Percentiles rank a stretch among this genome's conserved stretches.
Conservation (phyloP, 805 yeast species). For the Saccharomycopsis oosterbeekiorum region DNA sequence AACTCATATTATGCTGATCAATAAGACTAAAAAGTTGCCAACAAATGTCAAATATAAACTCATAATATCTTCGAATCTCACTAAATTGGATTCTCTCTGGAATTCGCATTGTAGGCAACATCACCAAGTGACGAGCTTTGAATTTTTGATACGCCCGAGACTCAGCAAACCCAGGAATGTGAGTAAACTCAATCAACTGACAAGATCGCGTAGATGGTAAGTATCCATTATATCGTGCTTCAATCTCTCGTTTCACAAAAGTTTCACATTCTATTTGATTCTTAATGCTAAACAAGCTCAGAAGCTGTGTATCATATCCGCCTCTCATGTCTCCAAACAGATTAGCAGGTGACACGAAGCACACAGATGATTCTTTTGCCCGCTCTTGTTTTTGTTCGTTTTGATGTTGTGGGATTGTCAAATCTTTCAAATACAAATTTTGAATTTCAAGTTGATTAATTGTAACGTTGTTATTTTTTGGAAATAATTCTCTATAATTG, state of each 20-base stretch:
- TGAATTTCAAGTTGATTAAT: background rate
- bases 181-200: slow-evolving; percentile 3
- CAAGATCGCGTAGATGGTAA: slow-evolving; percentile 4
- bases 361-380: background rate
- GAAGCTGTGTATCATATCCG: slow-evolving; percentile 13
- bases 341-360: slow-evolving; percentile 17
- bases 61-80: background rate
- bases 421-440: background rate
- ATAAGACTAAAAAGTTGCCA: slow-evolving; percentile 12
- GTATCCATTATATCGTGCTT: slow-evolving; percentile 7
- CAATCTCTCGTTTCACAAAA: slow-evolving; percentile 1
- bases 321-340: slow-evolving; percentile 16
- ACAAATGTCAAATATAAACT: slow-evolving; percentile 12
- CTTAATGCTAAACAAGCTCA: slow-evolving; percentile 1
- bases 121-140: slow-evolving; percentile 7
- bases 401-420: background rate
- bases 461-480: background rate
- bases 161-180: background rate
- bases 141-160: slow-evolving; percentile 9
- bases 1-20: background rate
- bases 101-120: slow-evolving; percentile 12
- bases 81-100: slow-evolving; percentile 7
- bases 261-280: background rate
- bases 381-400: background rate
- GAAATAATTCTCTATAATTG: background rate